Evolutionary conservation across 352 stramenopile species (phyloP).

Genomic region (Globisporangium perplexum): DNA sequence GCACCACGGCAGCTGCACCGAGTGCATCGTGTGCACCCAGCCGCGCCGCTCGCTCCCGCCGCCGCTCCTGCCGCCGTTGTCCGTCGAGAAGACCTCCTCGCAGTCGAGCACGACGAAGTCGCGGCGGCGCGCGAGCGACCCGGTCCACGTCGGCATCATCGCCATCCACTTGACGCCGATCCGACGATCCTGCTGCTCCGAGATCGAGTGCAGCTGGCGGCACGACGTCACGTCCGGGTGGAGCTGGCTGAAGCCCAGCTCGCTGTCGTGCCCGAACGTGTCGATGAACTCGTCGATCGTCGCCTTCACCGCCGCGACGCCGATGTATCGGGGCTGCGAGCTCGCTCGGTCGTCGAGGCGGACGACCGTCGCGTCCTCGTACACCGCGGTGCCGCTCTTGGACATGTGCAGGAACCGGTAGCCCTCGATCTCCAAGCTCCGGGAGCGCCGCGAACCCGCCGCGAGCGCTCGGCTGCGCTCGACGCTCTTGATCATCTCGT

Average conservation of each 20-base stretch:
- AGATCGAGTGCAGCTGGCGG: slow-evolving; percentile 19
- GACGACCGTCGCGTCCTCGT: slow-evolving; percentile 12
- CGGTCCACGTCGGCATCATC: slow-evolving; percentile 21
- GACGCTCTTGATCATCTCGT: slow-evolving; percentile 12
- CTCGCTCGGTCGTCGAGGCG: not conserved
- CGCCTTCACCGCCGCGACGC: slow-evolving; percentile 14
- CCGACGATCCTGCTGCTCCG: slow-evolving; percentile 18
- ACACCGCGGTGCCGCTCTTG: slow-evolving; percentile 7
- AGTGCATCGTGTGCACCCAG: slow-evolving; percentile 55
- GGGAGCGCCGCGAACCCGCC: not conserved
- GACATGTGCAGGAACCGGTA: slow-evolving; percentile 9
- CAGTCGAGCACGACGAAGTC: slow-evolving; percentile 39
- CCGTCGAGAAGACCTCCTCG: slow-evolving; percentile 21
- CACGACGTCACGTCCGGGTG: slow-evolving; percentile 12
- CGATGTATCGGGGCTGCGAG: slow-evolving; percentile 8
- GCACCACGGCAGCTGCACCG: slow-evolving; percentile 49
- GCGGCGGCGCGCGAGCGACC: slow-evolving; percentile 19
- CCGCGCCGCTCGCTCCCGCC: slow-evolving; percentile 17
- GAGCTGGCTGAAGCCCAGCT: not conserved
- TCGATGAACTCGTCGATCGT: slow-evolving; percentile 26
- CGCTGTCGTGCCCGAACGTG: slow-evolving; percentile 15
- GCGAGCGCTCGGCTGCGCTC: slow-evolving; percentile 8
- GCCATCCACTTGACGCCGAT: slow-evolving; percentile 29
- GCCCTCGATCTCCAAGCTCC: slow-evolving; percentile 10
- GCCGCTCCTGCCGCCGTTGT: slow-evolving; percentile 1